Percentiles rank a stretch among this genome's conserved stretches.
These are phyloP conservation scores for Metarhizium album DNA, from an alignment of 2,329 filamentous ascomycete species.

Conservation along the genomic window DNA sequence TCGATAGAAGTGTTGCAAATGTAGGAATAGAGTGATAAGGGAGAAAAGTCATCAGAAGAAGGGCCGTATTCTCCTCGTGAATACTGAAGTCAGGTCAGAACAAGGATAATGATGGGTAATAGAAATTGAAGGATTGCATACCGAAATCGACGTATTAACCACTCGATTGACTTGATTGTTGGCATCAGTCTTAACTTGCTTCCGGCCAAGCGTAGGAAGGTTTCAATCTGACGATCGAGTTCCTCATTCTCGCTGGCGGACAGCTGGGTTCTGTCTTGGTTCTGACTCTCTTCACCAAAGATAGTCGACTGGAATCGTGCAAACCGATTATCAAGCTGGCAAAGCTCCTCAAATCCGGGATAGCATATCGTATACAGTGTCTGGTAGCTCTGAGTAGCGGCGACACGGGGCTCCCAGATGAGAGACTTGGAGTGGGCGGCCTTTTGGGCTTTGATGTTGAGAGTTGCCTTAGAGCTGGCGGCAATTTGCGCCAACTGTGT, in stretches of 20 bases:
- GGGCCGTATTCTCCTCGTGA: conserved; percentile 79
- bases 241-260: conserved; percentile 71
- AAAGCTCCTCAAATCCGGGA: conserved; percentile 86
- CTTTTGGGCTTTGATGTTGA: conserved; percentile 89
- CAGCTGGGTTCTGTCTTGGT: conserved; percentile 79
- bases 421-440: conserved; percentile 87
- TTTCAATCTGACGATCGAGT: conserved; percentile 65
- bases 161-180: conserved; percentile 85
- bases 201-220: conserved; percentile 72
- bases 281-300: conserved; percentile 89
- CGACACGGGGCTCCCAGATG: conserved; percentile 79
- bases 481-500: conserved; percentile 91
- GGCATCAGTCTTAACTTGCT: conserved; percentile 72
- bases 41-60: conserved; percentile 73
- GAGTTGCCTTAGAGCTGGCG: conserved; percentile 76
- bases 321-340: conserved; percentile 75
- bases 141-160: conserved; percentile 86
- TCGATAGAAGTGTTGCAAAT: conserved; percentile 78
- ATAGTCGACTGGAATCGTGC: conserved; percentile 62
- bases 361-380: conserved; percentile 77
- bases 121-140: conserved; percentile 28
- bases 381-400: conserved; percentile 81
- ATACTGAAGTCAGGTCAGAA: conserved; percentile 42
- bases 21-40: conserved; percentile 82
- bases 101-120: background rate